These are phyloP conservation scores for Pseudocercospora eumusae DNA, from an alignment of 2,329 filamentous ascomycete genomes.

Conservation along the genomic window DNA sequence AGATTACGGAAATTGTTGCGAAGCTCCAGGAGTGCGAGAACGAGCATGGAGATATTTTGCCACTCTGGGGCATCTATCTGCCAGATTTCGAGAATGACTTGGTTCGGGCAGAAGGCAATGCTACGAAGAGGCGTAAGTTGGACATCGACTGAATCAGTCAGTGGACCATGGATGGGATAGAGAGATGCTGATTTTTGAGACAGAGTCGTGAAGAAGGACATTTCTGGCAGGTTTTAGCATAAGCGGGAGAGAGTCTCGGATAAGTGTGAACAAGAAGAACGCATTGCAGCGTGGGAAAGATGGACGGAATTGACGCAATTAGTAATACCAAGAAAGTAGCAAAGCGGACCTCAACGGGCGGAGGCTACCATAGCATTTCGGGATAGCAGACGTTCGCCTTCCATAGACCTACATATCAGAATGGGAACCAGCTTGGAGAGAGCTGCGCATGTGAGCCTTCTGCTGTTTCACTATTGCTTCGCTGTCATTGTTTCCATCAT, in stretches of 20 bases:
- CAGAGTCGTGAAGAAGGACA: not conserved
- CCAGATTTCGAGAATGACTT: not conserved
- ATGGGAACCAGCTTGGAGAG: not conserved
- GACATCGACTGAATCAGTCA: not conserved
- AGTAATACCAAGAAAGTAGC: not conserved
- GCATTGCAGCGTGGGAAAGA: not conserved
- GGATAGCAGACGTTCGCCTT: not conserved
- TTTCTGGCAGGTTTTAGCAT: not conserved
- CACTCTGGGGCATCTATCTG: not conserved
- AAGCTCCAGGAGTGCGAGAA: not conserved
- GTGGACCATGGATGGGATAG: not conserved
- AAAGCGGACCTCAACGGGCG: not conserved
- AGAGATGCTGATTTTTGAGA: not conserved
- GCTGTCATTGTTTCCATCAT: not conserved
- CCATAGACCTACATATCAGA: not conserved
- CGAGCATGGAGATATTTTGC: not conserved
- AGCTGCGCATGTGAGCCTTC: not conserved
- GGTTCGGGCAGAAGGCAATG: no score
- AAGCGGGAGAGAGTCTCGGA: not conserved
- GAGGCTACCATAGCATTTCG: not conserved
- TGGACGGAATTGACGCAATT: not conserved
- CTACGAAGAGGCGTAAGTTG: not conserved
- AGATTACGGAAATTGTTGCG: not conserved
- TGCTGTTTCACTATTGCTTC: not conserved
- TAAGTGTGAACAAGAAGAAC: not conserved